Percentiles rank a stretch among this genome's conserved stretches.
These are phyloP conservation scores for Drosera capensis DNA, from an alignment of 148 eudicot genomes.

Conservation along the genomic window DNA sequence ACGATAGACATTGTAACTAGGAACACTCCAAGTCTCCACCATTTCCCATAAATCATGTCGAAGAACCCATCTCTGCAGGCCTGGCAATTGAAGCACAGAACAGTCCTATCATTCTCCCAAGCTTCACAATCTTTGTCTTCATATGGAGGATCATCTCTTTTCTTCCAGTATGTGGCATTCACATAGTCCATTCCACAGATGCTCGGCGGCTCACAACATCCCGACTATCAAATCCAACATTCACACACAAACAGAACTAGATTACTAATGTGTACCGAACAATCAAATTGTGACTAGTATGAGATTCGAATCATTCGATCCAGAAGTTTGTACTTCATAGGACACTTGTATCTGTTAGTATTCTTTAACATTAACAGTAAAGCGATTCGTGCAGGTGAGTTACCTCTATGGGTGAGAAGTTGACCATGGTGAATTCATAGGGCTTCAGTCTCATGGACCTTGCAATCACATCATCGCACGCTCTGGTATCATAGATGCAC, in stretches of 20 bases:
- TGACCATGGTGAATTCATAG: constrained; percentile 11
- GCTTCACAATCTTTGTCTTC: constrained; percentile 16
- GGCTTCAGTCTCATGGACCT: constrained; percentile 11
- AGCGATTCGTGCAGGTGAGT: neutral
- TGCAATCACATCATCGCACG: constrained; percentile 14
- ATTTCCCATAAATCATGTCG: constrained; percentile 10
- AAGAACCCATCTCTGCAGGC: constrained; percentile 20
- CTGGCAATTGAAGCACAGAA: constrained; percentile 17
- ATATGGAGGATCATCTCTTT: neutral
- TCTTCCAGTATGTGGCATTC: constrained; percentile 22
- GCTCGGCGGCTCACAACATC: constrained; percentile 28
- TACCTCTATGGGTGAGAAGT: constrained; percentile 29
- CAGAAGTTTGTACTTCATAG: too few relatives aligned
- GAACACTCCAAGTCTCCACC: constrained; percentile 23
- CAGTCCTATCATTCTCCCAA: constrained; percentile 19
- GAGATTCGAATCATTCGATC: too few relatives aligned
- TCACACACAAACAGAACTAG: too few relatives aligned
- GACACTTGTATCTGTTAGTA: too few relatives aligned
- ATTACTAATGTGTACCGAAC: too few relatives aligned
- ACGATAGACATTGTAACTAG: constrained; percentile 14
- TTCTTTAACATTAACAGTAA: neutral
- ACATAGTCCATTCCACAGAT: constrained; percentile 24
- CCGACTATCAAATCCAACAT: constrained; percentile 9
- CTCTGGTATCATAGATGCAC: constrained; percentile 21
- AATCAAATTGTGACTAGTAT: too few relatives aligned